Percentiles rank a stretch among this genome's conserved stretches.
Conservation (phyloP, 2,329 filamentous ascomycete genomes). For the Coniochaeta ligniaria region DNA sequence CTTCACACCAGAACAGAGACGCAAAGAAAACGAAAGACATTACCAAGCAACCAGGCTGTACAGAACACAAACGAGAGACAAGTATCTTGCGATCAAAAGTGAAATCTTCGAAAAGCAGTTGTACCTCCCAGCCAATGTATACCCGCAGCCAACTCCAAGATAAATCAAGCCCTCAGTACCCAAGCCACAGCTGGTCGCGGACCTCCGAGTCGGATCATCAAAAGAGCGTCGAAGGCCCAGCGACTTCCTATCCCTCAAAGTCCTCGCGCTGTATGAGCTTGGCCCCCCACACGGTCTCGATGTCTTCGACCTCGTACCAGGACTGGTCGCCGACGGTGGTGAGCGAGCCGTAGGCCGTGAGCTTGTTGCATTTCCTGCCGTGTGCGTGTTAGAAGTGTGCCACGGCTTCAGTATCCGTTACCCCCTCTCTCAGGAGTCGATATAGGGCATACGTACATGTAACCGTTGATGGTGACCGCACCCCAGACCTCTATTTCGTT, state of each 20-base stretch:
- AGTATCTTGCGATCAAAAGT: background rate
- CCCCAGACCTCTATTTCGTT: slow-evolving; percentile 39
- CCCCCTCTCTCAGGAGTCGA: background rate
- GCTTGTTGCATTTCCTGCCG: slow-evolving; percentile 30
- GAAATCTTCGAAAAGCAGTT: background rate
- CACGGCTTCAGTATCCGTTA: background rate
- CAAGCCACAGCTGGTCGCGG: background rate
- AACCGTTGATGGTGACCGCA: slow-evolving; percentile 35
- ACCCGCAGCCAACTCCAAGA: background rate
- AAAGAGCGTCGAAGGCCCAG: background rate
- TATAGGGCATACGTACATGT: slow-evolving; percentile 25
- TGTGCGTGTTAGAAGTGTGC: background rate
- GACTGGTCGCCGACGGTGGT: slow-evolving; percentile 38
- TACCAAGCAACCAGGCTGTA: background rate
- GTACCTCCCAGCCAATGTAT: background rate
- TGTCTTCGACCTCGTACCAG: slow-evolving; percentile 32
- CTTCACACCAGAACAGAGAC: too few relatives aligned
- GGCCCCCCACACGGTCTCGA: slow-evolving; percentile 34
- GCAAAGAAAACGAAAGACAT: background rate
- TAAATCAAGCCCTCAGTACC: background rate
- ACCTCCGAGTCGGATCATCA: background rate
- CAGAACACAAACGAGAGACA: background rate
- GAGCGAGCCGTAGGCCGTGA: slow-evolving; percentile 37
- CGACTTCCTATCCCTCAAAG: slow-evolving; percentile 27
- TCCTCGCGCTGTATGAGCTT: slow-evolving; percentile 31